phyloP scores from a whole-genome alignment of 2,329 filamentous ascomycete genomes.

The Hypoxylon sp. region DNA sequence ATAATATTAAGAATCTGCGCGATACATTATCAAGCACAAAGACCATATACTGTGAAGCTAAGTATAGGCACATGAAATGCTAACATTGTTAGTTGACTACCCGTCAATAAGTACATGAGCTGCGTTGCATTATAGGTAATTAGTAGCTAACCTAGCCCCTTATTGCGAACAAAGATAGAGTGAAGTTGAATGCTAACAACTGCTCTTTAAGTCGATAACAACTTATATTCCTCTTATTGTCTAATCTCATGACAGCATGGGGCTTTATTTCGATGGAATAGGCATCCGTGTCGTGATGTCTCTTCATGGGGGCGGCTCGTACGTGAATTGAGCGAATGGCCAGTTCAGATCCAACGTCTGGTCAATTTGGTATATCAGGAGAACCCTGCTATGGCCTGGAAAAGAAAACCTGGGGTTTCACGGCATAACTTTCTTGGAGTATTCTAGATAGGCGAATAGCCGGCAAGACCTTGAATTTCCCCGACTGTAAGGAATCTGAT shows the following conservation, averaged over 20 bases:
- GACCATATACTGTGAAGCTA: too few relatives aligned
- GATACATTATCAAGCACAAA: too few relatives aligned
- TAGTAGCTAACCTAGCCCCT: too few relatives aligned
- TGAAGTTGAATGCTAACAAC: background rate
- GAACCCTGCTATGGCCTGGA: background rate
- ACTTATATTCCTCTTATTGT: background rate
- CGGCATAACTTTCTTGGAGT: background rate
- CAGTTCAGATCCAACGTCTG: background rate
- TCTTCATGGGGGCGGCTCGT: background rate
- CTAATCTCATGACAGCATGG: background rate
- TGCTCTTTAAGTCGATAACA: background rate
- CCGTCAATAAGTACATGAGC: too few relatives aligned
- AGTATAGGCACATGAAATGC: too few relatives aligned
- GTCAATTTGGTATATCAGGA: background rate
- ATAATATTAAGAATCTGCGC: too few relatives aligned
- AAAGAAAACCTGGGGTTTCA: background rate
- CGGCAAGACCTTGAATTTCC: background rate
- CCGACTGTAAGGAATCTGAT: background rate
- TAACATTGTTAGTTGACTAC: too few relatives aligned
- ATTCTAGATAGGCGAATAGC: background rate
- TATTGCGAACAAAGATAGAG: too few relatives aligned
- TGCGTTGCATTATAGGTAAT: too few relatives aligned
- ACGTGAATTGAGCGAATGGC: background rate
- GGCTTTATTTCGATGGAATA: too few relatives aligned
- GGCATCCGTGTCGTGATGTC: background rate